A percentile compares a stretch with the other conserved stretches of the same genome.
Evolutionary conservation across 352 stramenopile species (phyloP).

Genomic region (Pythium brassicae): DNA sequence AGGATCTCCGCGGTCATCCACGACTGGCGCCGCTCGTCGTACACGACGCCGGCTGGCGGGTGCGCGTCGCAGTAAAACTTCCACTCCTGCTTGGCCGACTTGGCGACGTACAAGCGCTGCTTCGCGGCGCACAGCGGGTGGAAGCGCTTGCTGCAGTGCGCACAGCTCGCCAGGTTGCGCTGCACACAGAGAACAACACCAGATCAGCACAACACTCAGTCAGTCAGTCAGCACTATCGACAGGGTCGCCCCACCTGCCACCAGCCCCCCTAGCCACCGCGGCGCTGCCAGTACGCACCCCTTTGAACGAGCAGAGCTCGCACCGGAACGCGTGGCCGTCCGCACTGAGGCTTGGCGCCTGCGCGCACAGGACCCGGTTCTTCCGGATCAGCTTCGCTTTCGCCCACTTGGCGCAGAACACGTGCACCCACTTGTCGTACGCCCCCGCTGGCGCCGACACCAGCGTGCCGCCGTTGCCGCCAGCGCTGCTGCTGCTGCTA

Average conservation of each 20-base stretch:
- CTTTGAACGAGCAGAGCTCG: conserved; percentile 50
- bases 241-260: neutral
- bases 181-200: conserved; percentile 15
- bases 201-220: neutral
- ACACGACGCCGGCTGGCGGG: conserved; percentile 57
- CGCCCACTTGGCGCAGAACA: conserved; percentile 74
- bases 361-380: conserved; percentile 57
- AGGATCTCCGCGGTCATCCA: conserved; percentile 81
- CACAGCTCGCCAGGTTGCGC: conserved; percentile 49
- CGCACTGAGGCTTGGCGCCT: conserved; percentile 19
- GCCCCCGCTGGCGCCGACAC: neutral
- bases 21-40: conserved; percentile 60
- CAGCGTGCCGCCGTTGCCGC: neutral
- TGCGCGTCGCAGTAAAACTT: conserved; percentile 78
- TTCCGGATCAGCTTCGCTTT: conserved; percentile 64
- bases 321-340: conserved; percentile 33
- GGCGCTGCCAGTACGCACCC: conserved; percentile 19
- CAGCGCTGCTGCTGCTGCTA: conserved; percentile 5
- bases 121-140: conserved; percentile 71
- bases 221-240: neutral
- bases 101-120: conserved; percentile 56
- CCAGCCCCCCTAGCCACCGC: too few species aligned
- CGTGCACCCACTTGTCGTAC: conserved; percentile 66
- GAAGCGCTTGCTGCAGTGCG: conserved; percentile 57
- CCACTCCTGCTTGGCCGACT: conserved; percentile 59